Evolutionary conservation across 345 rosid species (phyloP).

Genomic region (Acer negundo): DNA sequence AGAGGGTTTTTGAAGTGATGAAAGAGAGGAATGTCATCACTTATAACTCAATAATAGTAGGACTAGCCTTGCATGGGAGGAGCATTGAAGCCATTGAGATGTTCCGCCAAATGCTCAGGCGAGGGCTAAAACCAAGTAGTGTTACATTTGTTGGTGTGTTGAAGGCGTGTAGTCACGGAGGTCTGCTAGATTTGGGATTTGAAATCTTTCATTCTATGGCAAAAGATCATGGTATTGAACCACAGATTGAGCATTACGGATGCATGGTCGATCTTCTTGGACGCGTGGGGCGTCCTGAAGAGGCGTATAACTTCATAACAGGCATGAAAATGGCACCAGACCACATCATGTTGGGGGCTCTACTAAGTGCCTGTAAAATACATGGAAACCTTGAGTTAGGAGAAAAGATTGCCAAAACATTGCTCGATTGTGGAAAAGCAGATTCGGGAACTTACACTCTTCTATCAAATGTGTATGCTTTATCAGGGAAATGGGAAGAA

Average conservation of each 20-base stretch:
- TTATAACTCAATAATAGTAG: slow-evolving; percentile 62
- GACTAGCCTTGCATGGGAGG: slow-evolving; percentile 61
- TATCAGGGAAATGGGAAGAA: slow-evolving; percentile 62
- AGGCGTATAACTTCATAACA: slow-evolving; percentile 45
- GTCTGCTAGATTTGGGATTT: slow-evolving; percentile 54
- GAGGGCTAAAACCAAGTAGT: slow-evolving; percentile 45
- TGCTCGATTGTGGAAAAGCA: slow-evolving; percentile 37
- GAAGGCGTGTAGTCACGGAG: slow-evolving; percentile 74
- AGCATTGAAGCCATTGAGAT: slow-evolving; percentile 47
- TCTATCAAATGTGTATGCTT: slow-evolving; percentile 54
- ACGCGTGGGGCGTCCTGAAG: slow-evolving; percentile 48
- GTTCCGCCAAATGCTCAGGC: slow-evolving; percentile 45
- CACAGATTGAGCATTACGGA: slow-evolving; percentile 64
- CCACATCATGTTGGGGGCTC: slow-evolving; percentile 60
- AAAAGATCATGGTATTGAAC: slow-evolving; percentile 46
- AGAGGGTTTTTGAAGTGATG: slow-evolving; percentile 41
- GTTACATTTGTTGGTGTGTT: slow-evolving; percentile 59
- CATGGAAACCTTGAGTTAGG: slow-evolving; percentile 56
- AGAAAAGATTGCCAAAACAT: slow-evolving; percentile 43
- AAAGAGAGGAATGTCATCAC: slow-evolving; percentile 46
- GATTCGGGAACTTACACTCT: slow-evolving; percentile 61
- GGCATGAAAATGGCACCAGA: slow-evolving; percentile 51
- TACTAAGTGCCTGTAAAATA: slow-evolving; percentile 63
- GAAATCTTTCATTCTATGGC: slow-evolving; percentile 53
- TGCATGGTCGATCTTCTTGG: slow-evolving; percentile 73